Evolutionary conservation across 73 alveolate species (phyloP).

Genomic region (Uronychia binucleata): DNA sequence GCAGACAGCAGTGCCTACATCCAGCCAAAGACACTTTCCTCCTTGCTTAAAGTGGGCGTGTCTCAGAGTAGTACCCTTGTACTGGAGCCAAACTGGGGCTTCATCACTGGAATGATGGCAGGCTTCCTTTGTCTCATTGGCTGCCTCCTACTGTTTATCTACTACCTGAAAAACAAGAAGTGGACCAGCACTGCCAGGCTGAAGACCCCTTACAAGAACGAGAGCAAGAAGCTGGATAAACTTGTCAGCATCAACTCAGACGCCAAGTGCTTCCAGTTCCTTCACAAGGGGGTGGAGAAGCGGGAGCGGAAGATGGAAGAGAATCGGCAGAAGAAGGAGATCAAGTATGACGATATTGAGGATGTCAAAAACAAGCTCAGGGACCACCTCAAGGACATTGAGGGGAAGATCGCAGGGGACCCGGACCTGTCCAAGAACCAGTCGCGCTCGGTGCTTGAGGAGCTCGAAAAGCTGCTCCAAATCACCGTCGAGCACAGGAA

Average conservation of each 20-base stretch:
- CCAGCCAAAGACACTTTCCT: conserved; percentile 37
- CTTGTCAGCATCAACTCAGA: conserved; percentile 45
- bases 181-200: conserved; percentile 25
- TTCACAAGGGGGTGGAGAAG: conserved; percentile 33
- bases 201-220: conserved; percentile 5
- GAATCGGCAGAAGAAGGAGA: conserved; percentile 23
- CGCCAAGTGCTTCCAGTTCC: conserved; percentile 41
- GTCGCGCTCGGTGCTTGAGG: background rate
- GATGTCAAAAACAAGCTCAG: conserved; percentile 16
- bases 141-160: conserved; percentile 7
- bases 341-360: conserved; percentile 12
- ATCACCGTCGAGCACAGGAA: background rate
- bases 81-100: conserved; percentile 69
- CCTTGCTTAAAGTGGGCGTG: conserved; percentile 45
- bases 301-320: conserved; percentile 1
- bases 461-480: background rate
- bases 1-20: conserved; percentile 29
- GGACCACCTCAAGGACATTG: conserved; percentile 15
- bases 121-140: conserved; percentile 34
- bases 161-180: conserved; percentile 34
- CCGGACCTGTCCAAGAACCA: background rate
- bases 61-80: conserved; percentile 24
- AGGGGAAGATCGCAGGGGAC: conserved; percentile 4
- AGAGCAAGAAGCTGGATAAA: conserved; percentile 8
- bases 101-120: conserved; percentile 50